phyloP scores from a whole-genome alignment of 73 alveolate species.

The Tetrahymena elliotti region DNA sequence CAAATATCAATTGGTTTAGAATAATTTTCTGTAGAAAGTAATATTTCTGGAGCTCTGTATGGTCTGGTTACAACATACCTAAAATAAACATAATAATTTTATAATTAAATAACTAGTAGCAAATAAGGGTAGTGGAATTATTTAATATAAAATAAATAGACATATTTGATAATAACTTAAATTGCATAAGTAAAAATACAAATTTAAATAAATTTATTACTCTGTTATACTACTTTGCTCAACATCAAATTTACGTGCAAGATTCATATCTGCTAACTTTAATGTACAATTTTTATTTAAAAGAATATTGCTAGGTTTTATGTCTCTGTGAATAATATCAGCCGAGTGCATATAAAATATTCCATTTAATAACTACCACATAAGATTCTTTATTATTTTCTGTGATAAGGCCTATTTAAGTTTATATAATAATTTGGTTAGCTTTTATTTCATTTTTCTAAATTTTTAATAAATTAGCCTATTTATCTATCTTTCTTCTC shows the following conservation, averaged over 20 bases:
- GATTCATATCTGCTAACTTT: constrained; percentile 37
- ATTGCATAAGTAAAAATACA: too few relatives aligned
- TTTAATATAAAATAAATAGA: too few relatives aligned
- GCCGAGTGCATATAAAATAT: constrained; percentile 48
- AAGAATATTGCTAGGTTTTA: constrained; percentile 37
- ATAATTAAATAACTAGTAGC: too few relatives aligned
- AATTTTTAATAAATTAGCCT: too few relatives aligned
- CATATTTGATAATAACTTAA: too few relatives aligned
- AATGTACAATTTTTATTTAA: constrained; percentile 30
- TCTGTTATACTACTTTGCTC: constrained; percentile 1
- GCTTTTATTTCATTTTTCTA: background rate
- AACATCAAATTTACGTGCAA: constrained; percentile 20
- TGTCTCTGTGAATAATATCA: constrained; percentile 40
- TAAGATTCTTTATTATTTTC: constrained; percentile 4
- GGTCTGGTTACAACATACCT: constrained; percentile 80
- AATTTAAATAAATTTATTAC: background rate
- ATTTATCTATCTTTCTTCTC: background rate
- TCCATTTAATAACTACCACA: constrained; percentile 33
- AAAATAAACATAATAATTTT: constrained; percentile 24
- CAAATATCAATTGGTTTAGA: constrained; percentile 70
- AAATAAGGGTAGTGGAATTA: too few relatives aligned
- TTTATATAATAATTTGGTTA: background rate
- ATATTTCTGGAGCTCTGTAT: constrained; percentile 85
- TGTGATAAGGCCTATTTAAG: background rate
- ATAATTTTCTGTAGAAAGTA: constrained; percentile 65